Evolutionary conservation across 1,284 basidiomycete genomes (phyloP).

Genomic region (Mixia osmundae): DNA sequence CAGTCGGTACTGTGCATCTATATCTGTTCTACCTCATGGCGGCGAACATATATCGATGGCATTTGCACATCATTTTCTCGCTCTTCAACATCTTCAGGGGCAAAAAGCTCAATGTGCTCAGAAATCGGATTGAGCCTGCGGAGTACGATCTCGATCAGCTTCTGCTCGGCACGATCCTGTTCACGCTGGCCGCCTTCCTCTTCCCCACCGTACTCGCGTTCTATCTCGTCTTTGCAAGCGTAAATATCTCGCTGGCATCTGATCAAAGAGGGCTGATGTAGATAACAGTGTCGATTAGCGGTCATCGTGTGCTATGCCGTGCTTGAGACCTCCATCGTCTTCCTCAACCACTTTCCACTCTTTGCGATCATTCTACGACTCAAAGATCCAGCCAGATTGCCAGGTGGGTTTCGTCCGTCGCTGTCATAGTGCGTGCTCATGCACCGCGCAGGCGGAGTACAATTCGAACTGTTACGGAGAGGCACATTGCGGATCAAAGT

Average conservation of each 20-base stretch:
- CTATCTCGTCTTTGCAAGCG: constrained; percentile 53
- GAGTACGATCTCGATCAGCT: constrained; percentile 84
- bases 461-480: neutral
- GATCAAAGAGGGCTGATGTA: neutral
- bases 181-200: constrained; percentile 72
- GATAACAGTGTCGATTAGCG: constrained; percentile 35
- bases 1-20: constrained; percentile 47
- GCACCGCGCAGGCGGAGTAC: constrained; percentile 1
- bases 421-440: neutral
- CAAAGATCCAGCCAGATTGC: constrained; percentile 62
- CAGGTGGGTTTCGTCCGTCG: constrained; percentile 31
- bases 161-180: constrained; percentile 78
- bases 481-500: neutral
- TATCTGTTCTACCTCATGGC: constrained; percentile 45
- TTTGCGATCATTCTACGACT: constrained; percentile 65
- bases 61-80: constrained; percentile 37
- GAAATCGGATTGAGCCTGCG: constrained; percentile 62
- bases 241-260: constrained; percentile 23
- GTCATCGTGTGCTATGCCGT: constrained; percentile 36
- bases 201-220: constrained; percentile 76
- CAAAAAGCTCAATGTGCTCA: constrained; percentile 59
- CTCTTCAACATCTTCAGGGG: constrained; percentile 90
- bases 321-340: constrained; percentile 40
- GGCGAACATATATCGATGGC: constrained; percentile 37
- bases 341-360: constrained; percentile 74